A percentile compares a stretch with the other conserved stretches of the same genome.
Evolutionary conservation across 2,329 filamentous ascomycete genomes (phyloP).

Genomic region (Lecanicillium sp.): DNA sequence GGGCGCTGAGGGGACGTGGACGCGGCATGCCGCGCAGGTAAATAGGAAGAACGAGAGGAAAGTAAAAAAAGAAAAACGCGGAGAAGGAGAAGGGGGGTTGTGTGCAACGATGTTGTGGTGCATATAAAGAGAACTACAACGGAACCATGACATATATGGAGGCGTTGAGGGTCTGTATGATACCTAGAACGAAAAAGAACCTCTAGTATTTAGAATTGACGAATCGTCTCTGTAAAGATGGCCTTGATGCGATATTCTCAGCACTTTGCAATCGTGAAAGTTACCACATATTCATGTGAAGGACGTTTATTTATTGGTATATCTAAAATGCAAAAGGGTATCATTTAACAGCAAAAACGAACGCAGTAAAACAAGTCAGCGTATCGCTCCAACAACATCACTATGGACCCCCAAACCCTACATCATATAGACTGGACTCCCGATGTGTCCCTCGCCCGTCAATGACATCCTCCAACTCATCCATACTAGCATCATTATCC

Average conservation of each 20-base stretch:
- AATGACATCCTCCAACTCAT: slow-evolving; percentile 2
- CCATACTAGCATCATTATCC: slow-evolving; percentile 8
- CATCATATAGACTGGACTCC: slow-evolving; percentile 17
- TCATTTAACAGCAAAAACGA: too few relatives aligned
- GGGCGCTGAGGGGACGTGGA: slow-evolving; percentile 75
- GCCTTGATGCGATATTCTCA: too few relatives aligned
- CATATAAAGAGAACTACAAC: slow-evolving; percentile 13
- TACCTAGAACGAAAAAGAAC: slow-evolving; percentile 19
- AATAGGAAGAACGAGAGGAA: slow-evolving; percentile 8
- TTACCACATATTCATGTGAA: too few relatives aligned
- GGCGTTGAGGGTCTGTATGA: slow-evolving; percentile 27
- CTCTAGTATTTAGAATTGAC: slow-evolving; percentile 8
- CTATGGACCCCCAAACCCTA: slow-evolving; percentile 17
- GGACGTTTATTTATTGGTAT: too few relatives aligned
- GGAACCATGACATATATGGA: slow-evolving; percentile 10
- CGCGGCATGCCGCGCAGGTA: slow-evolving; percentile 85
- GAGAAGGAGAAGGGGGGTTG: slow-evolving; percentile 8
- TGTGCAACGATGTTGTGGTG: neutral
- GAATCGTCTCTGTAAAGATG: neutral
- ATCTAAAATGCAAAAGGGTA: too few relatives aligned
- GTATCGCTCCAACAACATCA: slow-evolving; percentile 8
- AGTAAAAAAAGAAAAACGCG: slow-evolving; percentile 7
- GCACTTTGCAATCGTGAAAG: too few relatives aligned
- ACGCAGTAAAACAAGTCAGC: too few relatives aligned
- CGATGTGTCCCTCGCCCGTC: too few relatives aligned